Percentiles rank a stretch among this genome's conserved stretches.
Evolutionary conservation across 2,329 filamentous ascomycete species (phyloP).

Genomic region (Rhynchosporium graminicola): DNA sequence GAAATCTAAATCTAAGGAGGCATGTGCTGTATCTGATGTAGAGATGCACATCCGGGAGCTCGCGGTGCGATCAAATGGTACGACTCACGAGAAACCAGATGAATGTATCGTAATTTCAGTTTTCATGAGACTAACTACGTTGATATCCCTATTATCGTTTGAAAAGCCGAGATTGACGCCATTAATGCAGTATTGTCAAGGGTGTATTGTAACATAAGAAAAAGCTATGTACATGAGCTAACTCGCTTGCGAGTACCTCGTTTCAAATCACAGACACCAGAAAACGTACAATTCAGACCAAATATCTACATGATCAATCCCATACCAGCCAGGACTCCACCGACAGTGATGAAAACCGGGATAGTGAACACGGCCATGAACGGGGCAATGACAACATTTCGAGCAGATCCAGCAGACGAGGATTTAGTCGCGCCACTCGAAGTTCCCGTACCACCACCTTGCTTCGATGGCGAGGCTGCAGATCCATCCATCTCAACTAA

Average conservation of each 20-base stretch:
- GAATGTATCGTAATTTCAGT: no score
- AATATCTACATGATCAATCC: conserved; percentile 10
- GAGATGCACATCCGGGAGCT: no score
- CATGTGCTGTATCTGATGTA: no score
- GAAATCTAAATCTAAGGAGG: no score
- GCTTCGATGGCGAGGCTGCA: neutral
- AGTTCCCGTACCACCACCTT: conserved; percentile 2
- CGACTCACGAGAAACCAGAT: no score
- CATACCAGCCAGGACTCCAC: conserved; percentile 11
- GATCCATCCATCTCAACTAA: conserved; percentile 14
- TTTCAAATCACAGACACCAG: neutral
- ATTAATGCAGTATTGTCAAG: conserved; percentile 3
- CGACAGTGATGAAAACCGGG: conserved; percentile 6
- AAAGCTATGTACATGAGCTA: conserved; percentile 11
- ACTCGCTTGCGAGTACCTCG: neutral
- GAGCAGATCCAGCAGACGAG: conserved; percentile 7
- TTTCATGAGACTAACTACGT: no score
- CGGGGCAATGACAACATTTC: conserved; percentile 1
- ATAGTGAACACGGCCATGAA: conserved; percentile 6
- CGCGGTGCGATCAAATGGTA: no score
- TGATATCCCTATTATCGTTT: no score
- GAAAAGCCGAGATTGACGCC: neutral
- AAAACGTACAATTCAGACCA: neutral
- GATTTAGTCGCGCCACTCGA: neutral
- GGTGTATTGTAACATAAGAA: conserved; percentile 9